Base-by-base conservation (phyloP, 768 basidiomycete genomes). In the Agaricus bisporus region DNA sequence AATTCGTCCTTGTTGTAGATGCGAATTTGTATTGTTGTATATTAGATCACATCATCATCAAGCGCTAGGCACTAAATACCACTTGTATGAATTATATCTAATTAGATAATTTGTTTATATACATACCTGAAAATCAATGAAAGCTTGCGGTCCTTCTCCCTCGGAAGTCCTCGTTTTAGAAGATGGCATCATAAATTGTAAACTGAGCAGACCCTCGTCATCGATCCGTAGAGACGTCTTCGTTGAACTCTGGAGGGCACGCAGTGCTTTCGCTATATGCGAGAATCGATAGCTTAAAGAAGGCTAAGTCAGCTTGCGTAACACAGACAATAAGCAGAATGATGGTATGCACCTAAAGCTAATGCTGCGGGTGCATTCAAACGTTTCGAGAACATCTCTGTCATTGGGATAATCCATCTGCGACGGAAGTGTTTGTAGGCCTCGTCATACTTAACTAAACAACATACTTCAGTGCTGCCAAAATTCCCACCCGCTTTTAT, bases 331-430 rank as follows among this genome's bases (percentile, higher is more conserved):
- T 22, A 26, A 43, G 15, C 38, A 12, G n/a, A 25, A 48, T 29
- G 42, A 35, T 38, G 10, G 18, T 44, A 51, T 73, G 43, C 57
- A 93, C 93, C 84, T 89, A 66, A 90, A 91, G 35, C 73, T 75
- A 29, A 93, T 77, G 6, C 72, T 69, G 35, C 75, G 72, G 10
- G 67, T 72, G 65, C 95, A 98, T 56, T 95, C 90, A 61, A 97
- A 93, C 0, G 84, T 81, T 67, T 97, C 93, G 28, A 98, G 76
- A 0, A 98, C 89, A 47, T 97, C 93, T 45, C 80, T 78, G 62
- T 95, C 93, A 60, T 91, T 93, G 3, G 93, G 93, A 58, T 95
- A 98, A 69, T 99, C 95, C 85, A 98, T 91, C 92, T 95, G 61
- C 28, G 49, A 29, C n/a, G 12, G 20, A 37, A 43, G 15, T 44